Evolutionary conservation across 306 rosid genomes (phyloP).

Genomic region (Phaseolus lunatus): DNA sequence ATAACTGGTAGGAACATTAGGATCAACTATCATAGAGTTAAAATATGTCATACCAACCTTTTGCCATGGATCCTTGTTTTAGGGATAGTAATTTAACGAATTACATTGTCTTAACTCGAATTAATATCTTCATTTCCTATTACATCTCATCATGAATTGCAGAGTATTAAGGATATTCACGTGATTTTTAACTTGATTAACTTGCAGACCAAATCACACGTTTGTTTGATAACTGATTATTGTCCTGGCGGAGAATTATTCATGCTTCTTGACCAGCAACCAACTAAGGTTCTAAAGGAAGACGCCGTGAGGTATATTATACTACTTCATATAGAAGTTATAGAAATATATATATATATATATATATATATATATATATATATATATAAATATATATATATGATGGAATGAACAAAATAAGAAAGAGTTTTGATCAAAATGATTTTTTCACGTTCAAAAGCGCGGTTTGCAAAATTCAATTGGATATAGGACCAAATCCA

Average conservation of each 20-base stretch:
- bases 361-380: no score
- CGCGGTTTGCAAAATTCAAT: no score
- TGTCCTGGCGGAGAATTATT: slow-evolving; percentile 95
- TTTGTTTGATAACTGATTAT: slow-evolving; percentile 96
- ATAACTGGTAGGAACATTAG: slow-evolving; percentile 22
- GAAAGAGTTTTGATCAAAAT: neutral
- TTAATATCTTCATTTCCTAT: slow-evolving; percentile 8
- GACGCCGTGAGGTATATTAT: slow-evolving; percentile 82
- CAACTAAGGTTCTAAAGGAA: slow-evolving; percentile 86
- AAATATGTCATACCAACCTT: slow-evolving; percentile 6
- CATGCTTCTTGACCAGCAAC: slow-evolving; percentile 88
- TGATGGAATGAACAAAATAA: neutral
- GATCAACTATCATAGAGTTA: neutral
- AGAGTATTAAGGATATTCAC: slow-evolving; percentile 6
- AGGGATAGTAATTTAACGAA: neutral
- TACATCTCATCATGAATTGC: neutral
- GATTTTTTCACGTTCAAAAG: neutral
- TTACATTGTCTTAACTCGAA: slow-evolving; percentile 5
- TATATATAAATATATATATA: no score
- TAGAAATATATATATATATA: no score
- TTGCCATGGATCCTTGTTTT: neutral
- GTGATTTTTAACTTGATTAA: slow-evolving; percentile 19
- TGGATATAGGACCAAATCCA: no score
- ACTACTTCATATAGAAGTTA: neutral
- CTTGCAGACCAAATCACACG: slow-evolving; percentile 93